Evolutionary conservation across 148 eudicot genomes (phyloP), one percentile per base, ranked within the genome.

Genomic region (Rhododendron griersonianum): DNA sequence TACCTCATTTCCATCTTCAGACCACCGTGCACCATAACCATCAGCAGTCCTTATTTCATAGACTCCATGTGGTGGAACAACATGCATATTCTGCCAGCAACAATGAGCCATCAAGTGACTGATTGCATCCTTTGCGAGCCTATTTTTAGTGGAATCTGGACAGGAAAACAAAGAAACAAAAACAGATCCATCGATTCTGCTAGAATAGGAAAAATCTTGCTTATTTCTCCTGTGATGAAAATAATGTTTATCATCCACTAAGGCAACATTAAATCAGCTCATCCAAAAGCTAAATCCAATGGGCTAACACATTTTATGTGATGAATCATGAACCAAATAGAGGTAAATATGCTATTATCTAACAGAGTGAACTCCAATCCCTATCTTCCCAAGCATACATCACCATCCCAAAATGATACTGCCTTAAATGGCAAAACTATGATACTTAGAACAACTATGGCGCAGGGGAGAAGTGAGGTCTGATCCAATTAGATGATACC

Each of bases 11-110:
- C 98, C 96, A 84, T 94, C 94, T 81, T 39, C 86, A 78, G 94
- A 96, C 98, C 98, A 96, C 79, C 98, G 91, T 61, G 98, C 98
- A 86, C 98, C 98, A 92, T 93, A 93, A 61, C 98, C 98, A 88
- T 89, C 93, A 80, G 87, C 82, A 87, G 76, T 88, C 86, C 98
- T 92, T 75, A 96, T 89, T 89, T 96, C 98, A 89, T 94, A 96
- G 85, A 86, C 88, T 21, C 91, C 98, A 87, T 94, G 96, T 78
- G 96, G 94, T 86, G 90, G 93, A 90, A 94, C 94, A 84, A 90
- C 87, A 87, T 93, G 95, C 90, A 92, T 87, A 92, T 96, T 94
- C 89, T 92, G 84, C 98, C 98, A 94, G 85, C 90, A 88, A 91
- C 93, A 92, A 61, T 86, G 84, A 85, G 81, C 71, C 71, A 94